Evolutionary conservation across 2,329 filamentous ascomycete species (phyloP), one percentile per base, ranked within the genome.

Genomic region (Cladosporium sp.): DNA sequence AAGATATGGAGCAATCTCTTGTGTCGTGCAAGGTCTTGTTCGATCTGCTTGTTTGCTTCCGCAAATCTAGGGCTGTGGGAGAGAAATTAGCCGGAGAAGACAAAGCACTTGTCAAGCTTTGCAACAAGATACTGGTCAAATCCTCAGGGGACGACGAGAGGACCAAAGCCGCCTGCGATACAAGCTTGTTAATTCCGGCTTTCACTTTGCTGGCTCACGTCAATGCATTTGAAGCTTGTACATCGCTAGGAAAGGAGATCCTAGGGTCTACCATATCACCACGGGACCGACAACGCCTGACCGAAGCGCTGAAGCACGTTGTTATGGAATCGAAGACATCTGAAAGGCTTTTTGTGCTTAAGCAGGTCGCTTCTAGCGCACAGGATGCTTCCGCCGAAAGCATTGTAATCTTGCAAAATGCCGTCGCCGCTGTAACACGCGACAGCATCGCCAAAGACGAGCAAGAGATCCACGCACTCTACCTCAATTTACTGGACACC

Each of bases 141-240:
- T 28, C 32, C 15, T 47, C 40, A 7, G 42, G 42, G 2, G 42
- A 28, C 12, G 34, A 47, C 12, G 40, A 36, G 7, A 17, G 8
- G 3, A 32, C n/a, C 9, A 25, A 28, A 17, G 10, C 28, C 15
- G 13, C 17, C 8, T 20, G 15, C 2, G n/a, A 15, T 25, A 47
- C 52, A 15, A 47, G 32, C 34, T 32, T 47, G n/a, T 24, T 45
- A 7, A 32, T 55, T 4, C 52, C 52, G 6, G 52, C 52, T 25
- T 55, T 55, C 52, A 55, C 20, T 12, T 20, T 55, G 32, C 52
- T 55, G 5, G 52, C 40, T 37, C 40, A 55, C 7, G 28, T 55
- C 7, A 45, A 20, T 12, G 52, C 40, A 4, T 55, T 55, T 17
- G 52, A 55, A 36, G 52, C 52, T 7, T 55, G 52, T 22, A 55